Conservation (phyloP, 495 filamentous ascomycete genomes). For the Evernia prunastri region DNA sequence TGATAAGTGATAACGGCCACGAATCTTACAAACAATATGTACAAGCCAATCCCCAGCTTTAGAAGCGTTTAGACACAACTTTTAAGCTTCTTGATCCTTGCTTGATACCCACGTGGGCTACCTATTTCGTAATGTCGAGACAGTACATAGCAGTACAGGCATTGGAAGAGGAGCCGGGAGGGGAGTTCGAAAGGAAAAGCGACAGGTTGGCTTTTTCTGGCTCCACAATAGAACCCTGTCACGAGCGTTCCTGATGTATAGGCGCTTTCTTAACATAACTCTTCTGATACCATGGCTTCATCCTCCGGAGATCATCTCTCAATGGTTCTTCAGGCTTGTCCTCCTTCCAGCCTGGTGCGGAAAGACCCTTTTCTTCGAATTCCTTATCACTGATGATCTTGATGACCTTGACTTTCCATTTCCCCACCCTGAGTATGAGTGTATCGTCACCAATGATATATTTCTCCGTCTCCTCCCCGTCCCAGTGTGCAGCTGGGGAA, state of each 20-base stretch:
- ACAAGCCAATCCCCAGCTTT: neutral
- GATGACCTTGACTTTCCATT: constrained; percentile 72
- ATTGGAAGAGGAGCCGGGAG: neutral
- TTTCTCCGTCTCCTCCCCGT: constrained; percentile 47
- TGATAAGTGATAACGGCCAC: neutral
- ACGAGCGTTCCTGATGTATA: neutral
- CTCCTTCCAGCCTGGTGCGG: constrained; percentile 40
- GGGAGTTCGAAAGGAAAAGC: neutral
- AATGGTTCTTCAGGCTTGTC: constrained; percentile 15
- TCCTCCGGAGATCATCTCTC: neutral
- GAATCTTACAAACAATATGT: neutral
- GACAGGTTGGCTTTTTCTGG: neutral
- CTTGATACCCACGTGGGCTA: neutral
- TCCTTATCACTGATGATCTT: constrained; percentile 66
- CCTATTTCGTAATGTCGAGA: neutral
- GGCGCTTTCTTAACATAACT: neutral
- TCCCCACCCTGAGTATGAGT: constrained; percentile 67
- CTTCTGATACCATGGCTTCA: constrained; percentile 7
- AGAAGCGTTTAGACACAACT: neutral
- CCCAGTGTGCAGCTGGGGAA: constrained; percentile 54
- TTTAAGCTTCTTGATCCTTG: neutral
- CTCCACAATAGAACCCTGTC: neutral
- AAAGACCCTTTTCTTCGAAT: constrained; percentile 43
- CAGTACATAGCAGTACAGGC: too few relatives aligned
- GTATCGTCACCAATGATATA: constrained; percentile 58